Conservation (phyloP, 1,284 basidiomycete genomes). For the Prillingera fragicola region DNA sequence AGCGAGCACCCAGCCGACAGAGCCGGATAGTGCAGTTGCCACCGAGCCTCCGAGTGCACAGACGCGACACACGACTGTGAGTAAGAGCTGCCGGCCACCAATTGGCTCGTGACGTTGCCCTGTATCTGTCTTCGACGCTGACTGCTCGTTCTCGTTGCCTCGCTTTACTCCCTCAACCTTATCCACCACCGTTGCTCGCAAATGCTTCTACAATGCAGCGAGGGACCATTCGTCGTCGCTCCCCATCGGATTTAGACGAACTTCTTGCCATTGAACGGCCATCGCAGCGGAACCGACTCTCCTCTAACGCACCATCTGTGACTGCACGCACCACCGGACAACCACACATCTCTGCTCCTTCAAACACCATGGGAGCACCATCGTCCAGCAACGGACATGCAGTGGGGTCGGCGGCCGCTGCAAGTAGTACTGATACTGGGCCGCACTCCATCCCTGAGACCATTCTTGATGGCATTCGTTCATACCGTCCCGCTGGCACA, state of each 20-base stretch:
- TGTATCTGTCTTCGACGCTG: too few relatives aligned
- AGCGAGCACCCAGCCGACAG: too few relatives aligned
- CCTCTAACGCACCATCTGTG: background rate
- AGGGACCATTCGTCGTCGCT: constrained; percentile 18
- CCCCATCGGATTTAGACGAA: constrained; percentile 4
- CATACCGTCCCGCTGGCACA: constrained; percentile 14
- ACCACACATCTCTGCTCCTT: background rate
- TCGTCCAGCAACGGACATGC: constrained; percentile 13
- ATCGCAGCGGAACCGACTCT: constrained; percentile 1
- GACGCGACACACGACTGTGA: too few relatives aligned
- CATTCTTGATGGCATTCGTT: constrained; percentile 6
- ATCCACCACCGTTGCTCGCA: too few relatives aligned
- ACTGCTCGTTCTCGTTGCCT: too few relatives aligned
- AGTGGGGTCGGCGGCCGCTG: background rate
- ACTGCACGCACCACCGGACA: background rate
- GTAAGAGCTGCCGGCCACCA: too few relatives aligned
- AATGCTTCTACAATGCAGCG: too few relatives aligned
- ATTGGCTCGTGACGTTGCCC: too few relatives aligned
- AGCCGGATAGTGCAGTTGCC: too few relatives aligned
- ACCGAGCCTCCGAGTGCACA: too few relatives aligned
- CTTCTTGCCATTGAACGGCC: background rate
- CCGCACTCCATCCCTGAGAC: background rate
- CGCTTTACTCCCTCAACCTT: too few relatives aligned
- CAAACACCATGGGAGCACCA: background rate
- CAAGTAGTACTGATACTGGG: background rate